Base-by-base conservation (phyloP, 345 rosid genomes). In the Populus alba region DNA sequence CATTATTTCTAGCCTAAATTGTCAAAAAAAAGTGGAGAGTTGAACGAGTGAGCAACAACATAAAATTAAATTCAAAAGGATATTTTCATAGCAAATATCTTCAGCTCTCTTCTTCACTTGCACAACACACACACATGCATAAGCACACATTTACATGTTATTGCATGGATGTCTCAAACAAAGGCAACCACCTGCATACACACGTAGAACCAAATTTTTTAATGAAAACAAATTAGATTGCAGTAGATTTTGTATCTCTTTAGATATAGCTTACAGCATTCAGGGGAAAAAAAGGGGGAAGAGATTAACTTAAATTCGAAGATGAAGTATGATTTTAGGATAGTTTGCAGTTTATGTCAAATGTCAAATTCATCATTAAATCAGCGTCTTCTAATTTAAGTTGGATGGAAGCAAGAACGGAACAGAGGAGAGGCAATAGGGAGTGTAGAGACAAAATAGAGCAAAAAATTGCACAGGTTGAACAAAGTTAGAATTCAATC, bases 1-100 rank as follows among this genome's bases (percentile, higher is more conserved):
- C 84, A 75, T 83, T 88, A 79, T 74, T 79, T 68, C 47, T 76
- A 38, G 77, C 87, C 93, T 91, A 82, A 29, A 80, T 45, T 1
- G 45, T 5, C 29, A 31, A 47, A 3, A 31, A 45, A 3, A 13
- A 74, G 17, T 23, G 47, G 13, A 31, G 18, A 31, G 18, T 23
- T 38, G 51, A 25, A 67, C 33, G 22, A 27, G 25, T 41, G 12
- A 25, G 53, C 35, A 51, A 13, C 35, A 31, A 23, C 16, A n/a
- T 6, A 4, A 53, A 68, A 35, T 33, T 17, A 55, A 76, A 31
- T 16, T 22, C 55, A 55, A 35, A 33, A 18, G 22, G 3, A 31
- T 5, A 67, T 67, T 33, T 22, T 61, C 22, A 15, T 5, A 47
- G 51, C 41, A 75, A 65, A 45, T 53, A 37, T 23, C 51, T 59